Base-by-base conservation (phyloP, 2,329 filamentous ascomycete genomes). In the Aspergillus sp. region DNA sequence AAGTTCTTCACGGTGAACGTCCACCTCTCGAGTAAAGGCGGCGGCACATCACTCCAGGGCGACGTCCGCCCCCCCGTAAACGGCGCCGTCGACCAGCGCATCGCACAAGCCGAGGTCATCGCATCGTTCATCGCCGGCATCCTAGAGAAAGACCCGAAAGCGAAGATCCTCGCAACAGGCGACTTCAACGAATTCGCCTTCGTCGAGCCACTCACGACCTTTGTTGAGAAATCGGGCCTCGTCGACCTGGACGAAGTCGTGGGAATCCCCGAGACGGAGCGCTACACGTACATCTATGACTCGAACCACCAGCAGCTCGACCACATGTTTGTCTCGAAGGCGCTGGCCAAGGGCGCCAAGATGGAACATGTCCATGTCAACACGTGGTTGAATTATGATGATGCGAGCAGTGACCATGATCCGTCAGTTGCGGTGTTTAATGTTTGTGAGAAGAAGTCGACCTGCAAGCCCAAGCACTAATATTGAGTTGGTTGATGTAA, bases 131-230 rank as follows among this genome's bases (percentile, higher is more conserved):
- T 89, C 57, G 75, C 80, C 1, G 60, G 84, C 60, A 87, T 92
- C 66, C 82, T 91, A 22, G 72, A 78, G 7, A 69, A 82, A 46
- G 84, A 91, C 74, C 72, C 79, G 11, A 75, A 82, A 17, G 88
- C 89, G 0, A 79, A 79, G 25, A 73, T 92, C 66, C 82, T 91
- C 62, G 77, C 82, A 2, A 84, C 85, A 0, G 89, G 89, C 28
- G 89, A 92, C 76, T 91, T 89, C 72, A 91, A 92, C 80, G 89
- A 92, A 73, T 91, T 90, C 71, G 72, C 83, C 5, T 87, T 88
- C 64, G 88, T 87, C 9, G 69, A 81, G 72, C 88, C 89, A 1
- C 74, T 91, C 53, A 72, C 81, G 62, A 77, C 77, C 1, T 90
- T 91, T 65, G 70, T 78, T 1, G 64, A 74, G 3, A 77, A 81